Conservation (phyloP, 257 asterid species). For the Pogostemon cablin region DNA sequence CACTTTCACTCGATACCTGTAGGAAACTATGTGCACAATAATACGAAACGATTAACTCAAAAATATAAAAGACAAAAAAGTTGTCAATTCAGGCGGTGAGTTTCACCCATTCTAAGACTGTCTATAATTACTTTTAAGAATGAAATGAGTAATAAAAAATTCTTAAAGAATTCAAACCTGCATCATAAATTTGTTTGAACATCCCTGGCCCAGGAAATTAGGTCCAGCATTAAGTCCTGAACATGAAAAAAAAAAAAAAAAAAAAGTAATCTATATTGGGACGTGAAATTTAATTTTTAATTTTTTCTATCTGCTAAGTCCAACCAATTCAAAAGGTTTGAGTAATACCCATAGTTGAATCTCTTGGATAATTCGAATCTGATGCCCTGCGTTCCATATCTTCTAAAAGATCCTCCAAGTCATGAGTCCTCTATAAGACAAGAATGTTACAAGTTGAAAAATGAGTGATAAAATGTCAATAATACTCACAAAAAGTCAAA, state of each 20-base stretch:
- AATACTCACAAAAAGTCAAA: slow-evolving; percentile 14
- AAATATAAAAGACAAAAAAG: neutral
- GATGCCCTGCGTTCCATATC: slow-evolving; percentile 45
- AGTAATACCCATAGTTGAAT: slow-evolving; percentile 40
- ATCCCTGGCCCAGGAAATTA: slow-evolving; percentile 40
- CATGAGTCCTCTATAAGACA: slow-evolving; percentile 54
- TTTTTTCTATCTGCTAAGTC: no score
- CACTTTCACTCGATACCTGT: neutral
- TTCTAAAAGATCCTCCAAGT: slow-evolving; percentile 52
- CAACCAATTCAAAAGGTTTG: slow-evolving; percentile 18
- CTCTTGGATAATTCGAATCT: slow-evolving; percentile 36
- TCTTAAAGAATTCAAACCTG: slow-evolving; percentile 56
- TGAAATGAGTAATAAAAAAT: slow-evolving; percentile 15
- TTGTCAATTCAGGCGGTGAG: neutral
- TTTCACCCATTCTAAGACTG: neutral
- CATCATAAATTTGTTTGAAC: slow-evolving; percentile 44
- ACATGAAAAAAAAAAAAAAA: slow-evolving; percentile 31
- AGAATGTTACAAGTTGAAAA: slow-evolving; percentile 28
- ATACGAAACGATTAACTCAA: slow-evolving; percentile 8
- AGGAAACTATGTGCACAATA: neutral
- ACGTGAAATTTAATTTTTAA: slow-evolving; percentile 5
- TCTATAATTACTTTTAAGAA: slow-evolving; percentile 1
- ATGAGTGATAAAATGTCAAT: slow-evolving; percentile 16
- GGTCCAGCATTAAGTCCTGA: slow-evolving; percentile 50
- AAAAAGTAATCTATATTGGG: slow-evolving; percentile 11